Conservation (phyloP, 306 rosid species). For the Inga leiocalycina region DNA sequence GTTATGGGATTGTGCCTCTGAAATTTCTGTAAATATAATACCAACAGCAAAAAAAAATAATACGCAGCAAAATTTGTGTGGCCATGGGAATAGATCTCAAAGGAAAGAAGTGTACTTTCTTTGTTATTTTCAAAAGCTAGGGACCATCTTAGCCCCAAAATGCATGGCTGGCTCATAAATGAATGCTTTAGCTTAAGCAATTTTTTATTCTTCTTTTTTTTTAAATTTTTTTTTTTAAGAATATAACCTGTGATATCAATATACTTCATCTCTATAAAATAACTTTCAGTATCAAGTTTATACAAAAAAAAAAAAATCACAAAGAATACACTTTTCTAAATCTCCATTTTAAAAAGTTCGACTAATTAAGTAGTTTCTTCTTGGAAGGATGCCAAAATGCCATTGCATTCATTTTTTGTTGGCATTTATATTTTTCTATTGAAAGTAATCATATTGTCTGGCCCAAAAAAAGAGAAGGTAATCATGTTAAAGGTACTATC, state of each 20-base stretch:
- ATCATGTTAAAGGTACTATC: no score
- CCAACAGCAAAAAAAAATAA: not conserved
- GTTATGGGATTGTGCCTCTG: not conserved
- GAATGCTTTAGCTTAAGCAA: not conserved
- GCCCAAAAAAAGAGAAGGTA: no score
- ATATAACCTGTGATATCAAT: not conserved
- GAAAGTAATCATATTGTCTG: no score
- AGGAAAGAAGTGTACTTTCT: not conserved
- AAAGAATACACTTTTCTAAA: not conserved
- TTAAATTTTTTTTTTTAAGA: not conserved
- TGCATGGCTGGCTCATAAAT: not conserved
- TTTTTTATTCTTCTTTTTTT: not conserved
- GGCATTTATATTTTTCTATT: no score
- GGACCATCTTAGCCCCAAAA: not conserved
- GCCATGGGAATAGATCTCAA: not conserved
- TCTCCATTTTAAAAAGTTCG: not conserved
- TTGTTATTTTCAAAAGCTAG: not conserved
- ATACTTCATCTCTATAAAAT: not conserved
- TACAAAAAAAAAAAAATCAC: not conserved
- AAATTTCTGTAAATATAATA: not conserved
- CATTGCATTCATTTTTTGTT: no score
- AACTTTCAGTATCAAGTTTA: not conserved
- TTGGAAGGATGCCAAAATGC: no score
- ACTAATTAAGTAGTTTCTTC: no score
- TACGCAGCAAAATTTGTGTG: not conserved